phyloP scores from a whole-genome alignment of 2,329 filamentous ascomycete genomes.

The Ophiostoma populinum region DNA sequence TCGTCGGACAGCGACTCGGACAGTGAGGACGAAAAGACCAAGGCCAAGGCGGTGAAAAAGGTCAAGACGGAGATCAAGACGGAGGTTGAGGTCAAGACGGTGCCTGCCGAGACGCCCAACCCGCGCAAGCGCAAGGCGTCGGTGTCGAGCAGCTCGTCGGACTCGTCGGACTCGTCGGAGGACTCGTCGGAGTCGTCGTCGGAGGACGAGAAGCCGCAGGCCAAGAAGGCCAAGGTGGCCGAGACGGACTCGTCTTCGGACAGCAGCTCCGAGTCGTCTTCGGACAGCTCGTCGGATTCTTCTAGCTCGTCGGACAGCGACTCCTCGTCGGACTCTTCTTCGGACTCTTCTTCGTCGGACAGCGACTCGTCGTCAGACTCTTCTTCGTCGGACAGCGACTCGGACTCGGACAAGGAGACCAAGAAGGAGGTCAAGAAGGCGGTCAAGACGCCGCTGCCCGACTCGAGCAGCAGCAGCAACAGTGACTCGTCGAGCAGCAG shows the following conservation, averaged over 20 bases:
- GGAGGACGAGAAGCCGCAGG: constrained; percentile 10
- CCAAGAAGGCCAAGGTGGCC: constrained; percentile 11
- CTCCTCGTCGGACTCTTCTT: constrained; percentile 10
- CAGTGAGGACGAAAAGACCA: constrained; percentile 14
- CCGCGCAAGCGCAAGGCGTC: constrained; percentile 38
- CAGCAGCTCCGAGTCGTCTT: constrained; percentile 10
- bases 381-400: constrained; percentile 3
- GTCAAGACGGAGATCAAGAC: too few relatives aligned
- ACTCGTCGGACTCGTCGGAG: constrained; percentile 21
- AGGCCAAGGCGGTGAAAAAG: constrained; percentile 10
- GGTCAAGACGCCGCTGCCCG: constrained; percentile 16
- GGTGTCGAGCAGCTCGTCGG: constrained; percentile 17
- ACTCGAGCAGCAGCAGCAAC: constrained; percentile 15
- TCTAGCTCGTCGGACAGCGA: neutral
- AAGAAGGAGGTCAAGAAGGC: constrained; percentile 14
- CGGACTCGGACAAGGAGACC: constrained; percentile 11
- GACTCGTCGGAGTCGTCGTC: constrained; percentile 15
- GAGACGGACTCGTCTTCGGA: constrained; percentile 5
- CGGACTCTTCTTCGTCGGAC: constrained; percentile 1
- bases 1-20: constrained; percentile 17
- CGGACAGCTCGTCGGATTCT: constrained; percentile 5
- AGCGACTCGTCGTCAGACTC: constrained; percentile 14
- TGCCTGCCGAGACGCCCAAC: constrained; percentile 18
- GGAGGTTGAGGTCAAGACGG: constrained; percentile 13
- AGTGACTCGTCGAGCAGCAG: too few relatives aligned